Percentiles rank a stretch among this genome's conserved stretches.
Conservation (phyloP, 2,329 filamentous ascomycete species). For the Trichophyton rubrum region DNA sequence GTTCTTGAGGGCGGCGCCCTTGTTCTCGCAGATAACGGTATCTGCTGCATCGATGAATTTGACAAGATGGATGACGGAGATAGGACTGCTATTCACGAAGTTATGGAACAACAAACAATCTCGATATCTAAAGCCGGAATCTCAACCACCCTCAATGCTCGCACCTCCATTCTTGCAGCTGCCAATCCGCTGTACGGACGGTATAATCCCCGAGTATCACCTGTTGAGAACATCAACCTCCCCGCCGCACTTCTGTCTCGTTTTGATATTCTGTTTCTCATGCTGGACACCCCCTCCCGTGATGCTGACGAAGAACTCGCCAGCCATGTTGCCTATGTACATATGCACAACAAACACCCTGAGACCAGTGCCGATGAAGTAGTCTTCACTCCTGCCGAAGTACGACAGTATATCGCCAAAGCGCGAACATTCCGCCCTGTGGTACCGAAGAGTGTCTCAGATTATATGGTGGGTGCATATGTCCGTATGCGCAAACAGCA, state of each 20-base stretch:
- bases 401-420: conserved; percentile 89
- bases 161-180: conserved; percentile 88
- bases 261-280: conserved; percentile 94
- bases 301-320: conserved; percentile 88
- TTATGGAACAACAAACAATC: conserved; percentile 80
- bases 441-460: conserved; percentile 72
- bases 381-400: conserved; percentile 86
- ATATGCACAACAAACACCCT: conserved; percentile 92
- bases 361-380: conserved; percentile 55
- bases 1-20: conserved; percentile 69
- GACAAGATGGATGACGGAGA: conserved; percentile 76
- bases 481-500: conserved; percentile 88
- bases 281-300: conserved; percentile 83
- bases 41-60: conserved; percentile 76
- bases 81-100: conserved; percentile 70
- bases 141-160: conserved; percentile 89
- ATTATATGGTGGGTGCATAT: conserved; percentile 96
- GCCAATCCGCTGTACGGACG: conserved; percentile 95
- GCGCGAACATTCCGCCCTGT: conserved; percentile 79
- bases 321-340: conserved; percentile 88
- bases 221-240: conserved; percentile 97
- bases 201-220: conserved; percentile 94
- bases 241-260: conserved; percentile 92
- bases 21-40: conserved; percentile 67
- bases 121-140: conserved; percentile 85